These are phyloP conservation scores for Ogataea minuta DNA, from an alignment of 805 yeast genomes.

Conservation along the genomic window DNA sequence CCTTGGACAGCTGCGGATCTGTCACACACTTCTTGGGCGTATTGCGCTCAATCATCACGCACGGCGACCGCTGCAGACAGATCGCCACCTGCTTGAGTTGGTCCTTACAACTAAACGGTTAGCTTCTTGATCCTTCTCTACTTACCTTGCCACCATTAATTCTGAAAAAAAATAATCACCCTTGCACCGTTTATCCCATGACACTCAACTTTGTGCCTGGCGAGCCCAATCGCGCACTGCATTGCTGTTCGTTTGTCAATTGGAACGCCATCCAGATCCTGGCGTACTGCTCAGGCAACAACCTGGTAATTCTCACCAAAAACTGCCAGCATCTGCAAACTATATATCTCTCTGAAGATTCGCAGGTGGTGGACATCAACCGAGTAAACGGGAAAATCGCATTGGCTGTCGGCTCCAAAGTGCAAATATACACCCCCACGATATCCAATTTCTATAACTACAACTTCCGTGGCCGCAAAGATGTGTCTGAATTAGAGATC, in stretches of 20 bases:
- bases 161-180: conserved; percentile 1
- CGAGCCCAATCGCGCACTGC: conserved; percentile 61
- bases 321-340: conserved; percentile 66
- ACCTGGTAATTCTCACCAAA: conserved; percentile 63
- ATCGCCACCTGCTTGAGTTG: conserved; percentile 94
- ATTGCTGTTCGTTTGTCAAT: conserved; percentile 53
- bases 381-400: conserved; percentile 60
- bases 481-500: conserved; percentile 31
- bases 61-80: conserved; percentile 93
- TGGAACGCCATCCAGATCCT: conserved; percentile 69
- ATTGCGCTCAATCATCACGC: conserved; percentile 86
- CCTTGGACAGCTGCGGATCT: conserved; percentile 70
- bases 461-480: conserved; percentile 34
- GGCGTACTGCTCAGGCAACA: conserved; percentile 86
- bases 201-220: conserved; percentile 79
- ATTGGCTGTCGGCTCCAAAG: conserved; percentile 43
- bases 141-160: conserved; percentile 55
- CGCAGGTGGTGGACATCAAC: conserved; percentile 64
- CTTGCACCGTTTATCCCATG: conserved; percentile 36
- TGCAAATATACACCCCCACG: conserved; percentile 55
- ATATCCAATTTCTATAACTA: conserved; percentile 43
- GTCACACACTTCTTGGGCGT: conserved; percentile 87
- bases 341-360: conserved; percentile 64
- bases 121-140: conserved; percentile 6
- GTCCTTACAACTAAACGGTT: conserved; percentile 72